Evolutionary conservation across 345 rosid genomes (phyloP).

Genomic region (Brassica incana): DNA sequence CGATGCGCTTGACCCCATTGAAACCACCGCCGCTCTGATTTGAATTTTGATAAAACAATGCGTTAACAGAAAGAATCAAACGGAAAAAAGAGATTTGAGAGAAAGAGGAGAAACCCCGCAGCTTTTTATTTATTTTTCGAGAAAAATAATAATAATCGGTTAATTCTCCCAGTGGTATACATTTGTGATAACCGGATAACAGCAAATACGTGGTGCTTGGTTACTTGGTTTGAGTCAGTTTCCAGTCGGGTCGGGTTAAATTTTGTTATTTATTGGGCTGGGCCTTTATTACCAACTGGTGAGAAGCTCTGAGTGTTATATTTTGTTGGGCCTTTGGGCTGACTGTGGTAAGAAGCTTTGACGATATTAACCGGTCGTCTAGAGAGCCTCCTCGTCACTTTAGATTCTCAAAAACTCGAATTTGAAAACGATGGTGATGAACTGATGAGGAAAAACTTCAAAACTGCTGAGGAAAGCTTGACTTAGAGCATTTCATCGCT

Average conservation of each 20-base stretch:
- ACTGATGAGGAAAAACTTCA: background rate
- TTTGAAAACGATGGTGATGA: background rate
- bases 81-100: conserved; percentile 39
- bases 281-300: background rate
- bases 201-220: conserved; percentile 36
- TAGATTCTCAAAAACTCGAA: background rate
- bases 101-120: conserved; percentile 25
- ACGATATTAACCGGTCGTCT: background rate
- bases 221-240: conserved; percentile 7
- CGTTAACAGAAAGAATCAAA: conserved; percentile 11
- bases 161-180: conserved; percentile 18
- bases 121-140: background rate
- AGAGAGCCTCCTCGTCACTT: background rate
- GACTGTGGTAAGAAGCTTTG: too few relatives aligned
- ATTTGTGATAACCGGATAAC: conserved; percentile 40
- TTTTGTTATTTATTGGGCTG: background rate
- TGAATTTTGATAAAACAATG: conserved; percentile 7
- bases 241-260: conserved; percentile 10
- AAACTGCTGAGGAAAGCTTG: background rate
- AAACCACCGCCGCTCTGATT: background rate
- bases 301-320: background rate
- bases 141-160: background rate
- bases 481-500: background rate
- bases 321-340: too few relatives aligned
- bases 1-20: conserved; percentile 81